Base-by-base conservation (phyloP, 306 rosid species). In the Begonia loranthoides region DNA sequence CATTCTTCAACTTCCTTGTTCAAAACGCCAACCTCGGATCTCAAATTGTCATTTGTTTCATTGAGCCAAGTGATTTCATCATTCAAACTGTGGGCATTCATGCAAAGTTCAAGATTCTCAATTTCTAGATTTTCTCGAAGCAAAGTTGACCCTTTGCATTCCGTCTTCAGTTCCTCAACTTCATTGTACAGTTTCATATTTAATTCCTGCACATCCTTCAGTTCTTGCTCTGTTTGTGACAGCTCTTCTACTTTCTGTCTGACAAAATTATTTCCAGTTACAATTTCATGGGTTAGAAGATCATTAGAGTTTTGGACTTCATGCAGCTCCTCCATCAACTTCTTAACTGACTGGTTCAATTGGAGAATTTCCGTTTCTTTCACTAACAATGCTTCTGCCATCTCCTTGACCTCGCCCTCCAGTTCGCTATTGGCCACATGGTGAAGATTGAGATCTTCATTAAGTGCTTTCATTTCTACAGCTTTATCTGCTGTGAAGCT, bases 401-500 rank as follows among this genome's bases (percentile, higher is more conserved):
- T 59, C 67, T 64, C 62, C 49, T 62, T 70, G 53, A 75, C 73
- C 50, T 84, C 80, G 60, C 48, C 76, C 66, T 63, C 73, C 51
- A 84, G 77, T 28, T 67, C 73, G 58, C 34, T 55, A 63, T 83
- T 87, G 59, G 65, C 57, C 57, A 50, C 45, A 48, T 57, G 64
- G 48, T 80, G 88, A 59, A 13, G 55, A 21, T 56, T 54, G 50
- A 81, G 71, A 58, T 79, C 74, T 45, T 75, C 79, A 44, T 81
- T 39, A 49, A 92, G 79, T 50, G 45, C 69, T 53, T 77, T 70
- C 10, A 73, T 77, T 58, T 92, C 93, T 43, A 62, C 41, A 43
- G 63, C 63, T 74, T 83, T 92, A 66, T 83, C 96, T 8, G 57
- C 50, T 50, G 70, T 60, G 58, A 79, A 67, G 73, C 82, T 76